phyloP scores from a whole-genome alignment of 2,329 filamentous ascomycete genomes.

The Madurella mycetomatis region DNA sequence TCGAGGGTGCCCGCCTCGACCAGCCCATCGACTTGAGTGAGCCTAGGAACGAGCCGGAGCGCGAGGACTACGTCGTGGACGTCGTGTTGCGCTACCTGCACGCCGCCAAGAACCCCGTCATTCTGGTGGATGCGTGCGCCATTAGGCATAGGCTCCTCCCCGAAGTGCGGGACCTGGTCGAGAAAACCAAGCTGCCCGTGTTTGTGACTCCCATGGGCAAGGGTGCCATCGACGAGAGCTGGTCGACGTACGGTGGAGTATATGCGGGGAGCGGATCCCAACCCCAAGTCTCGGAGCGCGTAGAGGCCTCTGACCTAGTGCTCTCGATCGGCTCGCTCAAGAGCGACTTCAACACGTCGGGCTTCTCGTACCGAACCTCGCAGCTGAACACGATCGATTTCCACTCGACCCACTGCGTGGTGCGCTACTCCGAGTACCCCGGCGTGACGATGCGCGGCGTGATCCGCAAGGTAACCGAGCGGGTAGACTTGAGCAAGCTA shows the following conservation, averaged over 20 bases:
- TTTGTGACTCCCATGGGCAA: slow-evolving; percentile 93
- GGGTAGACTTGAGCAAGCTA: slow-evolving; percentile 54
- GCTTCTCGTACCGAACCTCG: slow-evolving; percentile 75
- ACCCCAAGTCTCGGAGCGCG: slow-evolving; percentile 55
- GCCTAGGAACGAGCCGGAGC: slow-evolving; percentile 61
- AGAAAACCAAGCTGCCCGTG: slow-evolving; percentile 70
- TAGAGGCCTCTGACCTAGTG: slow-evolving; percentile 68
- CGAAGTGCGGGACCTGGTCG: slow-evolving; percentile 68
- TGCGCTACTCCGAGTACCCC: slow-evolving; percentile 75
- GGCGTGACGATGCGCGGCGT: slow-evolving; percentile 74
- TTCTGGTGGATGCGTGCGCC: slow-evolving; percentile 80
- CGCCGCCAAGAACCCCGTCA: slow-evolving; percentile 67
- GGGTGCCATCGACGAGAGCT: slow-evolving; percentile 71
- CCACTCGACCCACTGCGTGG: slow-evolving; percentile 67
- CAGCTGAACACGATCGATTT: slow-evolving; percentile 77
- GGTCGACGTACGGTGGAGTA: slow-evolving; percentile 74
- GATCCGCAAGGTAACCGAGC: slow-evolving; percentile 63
- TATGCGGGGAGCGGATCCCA: slow-evolving; percentile 77
- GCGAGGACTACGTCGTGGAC: slow-evolving; percentile 78
- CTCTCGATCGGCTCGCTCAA: slow-evolving; percentile 59
- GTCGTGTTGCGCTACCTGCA: slow-evolving; percentile 70
- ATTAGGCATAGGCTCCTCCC: slow-evolving; percentile 69
- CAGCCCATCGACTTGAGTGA: slow-evolving; percentile 63
- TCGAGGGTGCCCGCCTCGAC: slow-evolving; percentile 69
- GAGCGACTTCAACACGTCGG: slow-evolving; percentile 77